phyloP scores from a whole-genome alignment of 495 filamentous ascomycete species.

The Podospora australis region DNA sequence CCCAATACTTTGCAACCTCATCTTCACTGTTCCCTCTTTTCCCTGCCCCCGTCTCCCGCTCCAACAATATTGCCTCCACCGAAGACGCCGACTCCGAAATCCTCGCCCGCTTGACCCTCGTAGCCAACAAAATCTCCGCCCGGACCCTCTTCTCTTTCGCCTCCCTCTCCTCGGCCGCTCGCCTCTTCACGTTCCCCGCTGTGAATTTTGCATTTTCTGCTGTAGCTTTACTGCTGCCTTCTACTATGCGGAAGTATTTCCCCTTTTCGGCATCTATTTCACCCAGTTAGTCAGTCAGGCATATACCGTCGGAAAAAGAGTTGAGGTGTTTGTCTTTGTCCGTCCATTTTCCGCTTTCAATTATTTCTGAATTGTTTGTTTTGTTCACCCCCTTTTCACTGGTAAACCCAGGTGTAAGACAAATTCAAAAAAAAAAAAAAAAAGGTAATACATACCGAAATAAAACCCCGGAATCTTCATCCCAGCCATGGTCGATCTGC shows the following conservation, averaged over 20 bases:
- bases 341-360: not conserved
- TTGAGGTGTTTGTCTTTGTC: constrained; percentile 8
- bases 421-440: not conserved
- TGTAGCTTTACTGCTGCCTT: constrained; percentile 16
- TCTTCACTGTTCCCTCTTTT: not conserved
- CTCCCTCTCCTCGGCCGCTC: constrained; percentile 20
- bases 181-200: constrained; percentile 31
- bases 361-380: too few relatives aligned
- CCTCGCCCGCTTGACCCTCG: constrained; percentile 18
- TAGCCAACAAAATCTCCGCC: constrained; percentile 1
- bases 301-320: too few relatives aligned
- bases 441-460: not conserved
- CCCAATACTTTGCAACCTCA: constrained; percentile 10
- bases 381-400: not conserved
- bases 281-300: not conserved
- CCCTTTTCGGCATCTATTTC: constrained; percentile 33
- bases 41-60: constrained; percentile 10
- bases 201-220: constrained; percentile 30
- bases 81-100: too few relatives aligned
- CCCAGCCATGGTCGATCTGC: not conserved
- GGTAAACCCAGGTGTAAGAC: too few relatives aligned
- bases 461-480: not conserved
- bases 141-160: constrained; percentile 2
- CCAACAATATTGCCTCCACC: constrained; percentile 12
- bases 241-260: constrained; percentile 39